A percentile compares a stretch with the other conserved stretches of the same genome.
These are phyloP conservation scores for Dryadomyces quercivorus DNA, from an alignment of 2,329 filamentous ascomycete genomes.

Conservation along the genomic window DNA sequence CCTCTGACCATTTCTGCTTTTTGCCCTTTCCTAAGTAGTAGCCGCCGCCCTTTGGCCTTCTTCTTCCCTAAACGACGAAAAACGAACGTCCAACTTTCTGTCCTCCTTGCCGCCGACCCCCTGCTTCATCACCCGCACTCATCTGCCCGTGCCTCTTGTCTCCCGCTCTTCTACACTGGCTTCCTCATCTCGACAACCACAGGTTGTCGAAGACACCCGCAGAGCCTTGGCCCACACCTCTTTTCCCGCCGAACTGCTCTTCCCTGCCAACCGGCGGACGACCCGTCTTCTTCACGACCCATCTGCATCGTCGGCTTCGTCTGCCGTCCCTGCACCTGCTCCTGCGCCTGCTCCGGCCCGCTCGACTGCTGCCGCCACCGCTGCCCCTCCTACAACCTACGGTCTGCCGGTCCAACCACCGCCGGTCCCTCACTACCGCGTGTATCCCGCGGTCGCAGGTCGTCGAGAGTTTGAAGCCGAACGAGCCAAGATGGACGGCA, in stretches of 20 bases:
- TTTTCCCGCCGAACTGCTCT: slow-evolving; percentile 27
- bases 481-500: slow-evolving; percentile 62
- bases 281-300: slow-evolving; percentile 15
- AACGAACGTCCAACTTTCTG: background rate
- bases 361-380: background rate
- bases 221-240: slow-evolving; percentile 14
- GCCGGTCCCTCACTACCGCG: slow-evolving; percentile 16
- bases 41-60: background rate
- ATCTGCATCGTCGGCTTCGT: background rate
- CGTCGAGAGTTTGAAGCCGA: slow-evolving; percentile 7
- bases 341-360: background rate
- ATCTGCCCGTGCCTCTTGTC: background rate
- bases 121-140: background rate
- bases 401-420: slow-evolving; percentile 19
- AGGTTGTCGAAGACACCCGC: slow-evolving; percentile 7
- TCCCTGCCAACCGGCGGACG: slow-evolving; percentile 18
- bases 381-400: background rate
- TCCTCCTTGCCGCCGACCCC: background rate
- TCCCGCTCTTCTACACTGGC: slow-evolving; percentile 11
- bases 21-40: background rate
- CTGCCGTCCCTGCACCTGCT: background rate
- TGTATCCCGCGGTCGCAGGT: slow-evolving; percentile 11
- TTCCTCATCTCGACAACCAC: slow-evolving; percentile 9
- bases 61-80: background rate
- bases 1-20: background rate